phyloP scores from a whole-genome alignment of 2,329 filamentous ascomycete genomes.

The Phaeosphaeriaceae sp. region DNA sequence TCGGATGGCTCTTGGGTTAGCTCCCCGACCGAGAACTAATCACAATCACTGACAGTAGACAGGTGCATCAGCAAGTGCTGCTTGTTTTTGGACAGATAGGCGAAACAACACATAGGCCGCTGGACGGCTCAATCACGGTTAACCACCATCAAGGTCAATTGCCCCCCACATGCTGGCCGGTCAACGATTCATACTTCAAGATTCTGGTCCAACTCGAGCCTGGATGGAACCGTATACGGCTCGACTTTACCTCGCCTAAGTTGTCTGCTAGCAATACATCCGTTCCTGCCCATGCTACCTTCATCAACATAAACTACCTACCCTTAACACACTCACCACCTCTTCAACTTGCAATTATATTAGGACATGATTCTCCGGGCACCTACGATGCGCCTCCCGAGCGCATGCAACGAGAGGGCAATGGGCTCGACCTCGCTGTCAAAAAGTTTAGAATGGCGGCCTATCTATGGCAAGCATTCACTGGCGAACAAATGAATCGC shows the following conservation, averaged over 20 bases:
- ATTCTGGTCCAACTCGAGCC: conserved; percentile 87
- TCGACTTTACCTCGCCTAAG: conserved; percentile 88
- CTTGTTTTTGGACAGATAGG: conserved; percentile 82
- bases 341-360: conserved; percentile 84
- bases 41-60: conserved; percentile 20
- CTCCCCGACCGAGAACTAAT: conserved; percentile 7
- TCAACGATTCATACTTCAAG: conserved; percentile 89
- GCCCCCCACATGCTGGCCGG: conserved; percentile 83
- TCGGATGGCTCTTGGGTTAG: conserved; percentile 84
- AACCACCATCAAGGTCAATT: conserved; percentile 85
- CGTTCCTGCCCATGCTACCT: conserved; percentile 76
- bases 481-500: conserved; percentile 92
- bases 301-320: conserved; percentile 84
- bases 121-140: conserved; percentile 82
- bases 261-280: conserved; percentile 71
- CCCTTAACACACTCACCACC: conserved; percentile 80
- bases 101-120: conserved; percentile 68
- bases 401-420: conserved; percentile 78
- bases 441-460: conserved; percentile 94
- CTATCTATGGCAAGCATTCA: conserved; percentile 97
- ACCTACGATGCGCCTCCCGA: conserved; percentile 85
- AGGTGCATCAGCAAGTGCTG: conserved; percentile 92
- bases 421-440: conserved; percentile 78
- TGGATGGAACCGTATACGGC: conserved; percentile 83
- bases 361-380: conserved; percentile 85